phyloP scores from a whole-genome alignment of 495 filamentous ascomycete genomes.

The Hypomontagnella monticulosa region DNA sequence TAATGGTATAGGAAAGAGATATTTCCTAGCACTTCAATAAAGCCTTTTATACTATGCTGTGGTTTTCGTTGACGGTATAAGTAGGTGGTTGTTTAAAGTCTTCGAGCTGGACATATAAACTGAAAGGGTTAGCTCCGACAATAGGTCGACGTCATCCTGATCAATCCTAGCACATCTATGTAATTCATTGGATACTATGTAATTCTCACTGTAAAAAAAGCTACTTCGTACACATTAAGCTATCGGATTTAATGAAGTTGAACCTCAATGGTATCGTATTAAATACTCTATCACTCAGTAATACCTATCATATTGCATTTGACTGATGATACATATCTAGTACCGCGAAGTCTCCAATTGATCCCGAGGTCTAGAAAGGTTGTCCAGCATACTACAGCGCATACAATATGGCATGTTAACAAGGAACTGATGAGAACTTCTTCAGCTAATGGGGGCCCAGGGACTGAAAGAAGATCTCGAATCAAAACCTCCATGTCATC shows the following conservation, averaged over 20 bases:
- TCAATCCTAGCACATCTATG: background rate
- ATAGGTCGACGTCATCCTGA: conserved; percentile 30
- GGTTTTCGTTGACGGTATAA: too few species aligned
- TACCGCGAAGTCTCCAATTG: background rate
- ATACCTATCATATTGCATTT: too few species aligned
- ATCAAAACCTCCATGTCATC: conserved; percentile 84
- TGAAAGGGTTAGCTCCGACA: conserved; percentile 27
- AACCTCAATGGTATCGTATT: background rate
- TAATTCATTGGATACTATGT: too few species aligned
- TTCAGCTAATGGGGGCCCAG: conserved; percentile 29
- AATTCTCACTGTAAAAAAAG: background rate
- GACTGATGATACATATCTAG: too few species aligned
- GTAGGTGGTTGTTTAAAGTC: too few species aligned
- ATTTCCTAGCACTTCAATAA: too few species aligned
- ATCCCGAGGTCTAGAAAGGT: background rate
- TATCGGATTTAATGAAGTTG: background rate
- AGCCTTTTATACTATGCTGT: too few species aligned
- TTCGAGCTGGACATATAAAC: conserved; percentile 10
- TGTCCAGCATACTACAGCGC: background rate
- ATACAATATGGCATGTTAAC: conserved; percentile 28
- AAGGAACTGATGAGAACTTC: background rate
- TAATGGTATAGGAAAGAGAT: too few species aligned
- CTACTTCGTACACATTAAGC: too few species aligned
- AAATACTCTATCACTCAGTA: background rate
- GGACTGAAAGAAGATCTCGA: conserved; percentile 73